These are phyloP conservation scores for Lentinula sp. DNA, from an alignment of 768 basidiomycete species.

Conservation along the genomic window DNA sequence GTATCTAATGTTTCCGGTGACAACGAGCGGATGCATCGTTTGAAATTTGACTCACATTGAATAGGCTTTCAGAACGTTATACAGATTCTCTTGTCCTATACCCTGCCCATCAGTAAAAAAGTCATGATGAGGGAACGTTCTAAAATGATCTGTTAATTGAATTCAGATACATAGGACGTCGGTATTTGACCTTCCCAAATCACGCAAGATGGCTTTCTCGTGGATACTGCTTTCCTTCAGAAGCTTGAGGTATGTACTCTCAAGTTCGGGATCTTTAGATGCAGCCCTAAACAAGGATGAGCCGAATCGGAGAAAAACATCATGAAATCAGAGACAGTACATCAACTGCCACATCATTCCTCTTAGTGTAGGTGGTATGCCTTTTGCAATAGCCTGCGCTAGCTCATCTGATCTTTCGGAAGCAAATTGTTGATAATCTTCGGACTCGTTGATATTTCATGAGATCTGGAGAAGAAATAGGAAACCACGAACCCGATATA, in stretches of 20 bases:
- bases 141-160: slow-evolving; percentile 18
- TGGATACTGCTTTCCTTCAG: slow-evolving; percentile 82
- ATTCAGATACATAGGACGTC: slow-evolving; percentile 7
- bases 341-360: slow-evolving; percentile 98
- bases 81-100: slow-evolving; percentile 94
- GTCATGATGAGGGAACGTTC: slow-evolving; percentile 95
- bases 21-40: background rate
- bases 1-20: slow-evolving; percentile 37
- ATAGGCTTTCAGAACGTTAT: slow-evolving; percentile 97
- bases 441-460: background rate
- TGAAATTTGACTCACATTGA: slow-evolving; percentile 58
- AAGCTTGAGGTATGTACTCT: slow-evolving; percentile 73
- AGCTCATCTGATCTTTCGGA: slow-evolving; percentile 70
- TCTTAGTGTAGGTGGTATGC: slow-evolving; percentile 81
- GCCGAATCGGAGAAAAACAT: slow-evolving; percentile 2
- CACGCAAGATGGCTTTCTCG: slow-evolving; percentile 91
- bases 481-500: slow-evolving; percentile 58
- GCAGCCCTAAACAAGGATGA: slow-evolving; percentile 59
- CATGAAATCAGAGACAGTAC: slow-evolving; percentile 31
- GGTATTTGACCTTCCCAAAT: slow-evolving; percentile 68
- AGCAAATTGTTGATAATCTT: slow-evolving; percentile 89
- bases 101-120: slow-evolving; percentile 95
- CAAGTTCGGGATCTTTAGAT: slow-evolving; percentile 86
- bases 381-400: slow-evolving; percentile 85
- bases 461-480: slow-evolving; percentile 3